Percentiles rank a stretch among this genome's conserved stretches.
phyloP scores from a whole-genome alignment of 176 grass and related monocot genomes.

The Metroxylon sagu region DNA sequence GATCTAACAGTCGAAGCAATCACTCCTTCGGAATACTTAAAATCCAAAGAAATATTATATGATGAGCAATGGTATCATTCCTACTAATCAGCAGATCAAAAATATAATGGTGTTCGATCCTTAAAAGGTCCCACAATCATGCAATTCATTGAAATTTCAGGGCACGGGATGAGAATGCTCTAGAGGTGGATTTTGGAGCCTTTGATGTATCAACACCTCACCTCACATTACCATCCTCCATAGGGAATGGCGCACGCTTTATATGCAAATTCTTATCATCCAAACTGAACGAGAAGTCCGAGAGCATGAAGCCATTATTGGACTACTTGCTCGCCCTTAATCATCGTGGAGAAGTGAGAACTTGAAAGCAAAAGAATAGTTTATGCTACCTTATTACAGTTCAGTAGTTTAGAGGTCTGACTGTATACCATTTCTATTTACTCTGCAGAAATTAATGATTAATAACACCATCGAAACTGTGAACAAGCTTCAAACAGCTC shows the following conservation, averaged over 20 bases:
- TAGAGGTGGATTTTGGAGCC: constrained; percentile 84
- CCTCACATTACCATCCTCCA: constrained; percentile 71
- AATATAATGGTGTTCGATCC: no score
- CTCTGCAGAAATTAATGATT: constrained; percentile 91
- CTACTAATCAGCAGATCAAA: no score
- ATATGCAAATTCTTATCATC: constrained; percentile 69
- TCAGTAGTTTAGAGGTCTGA: no score
- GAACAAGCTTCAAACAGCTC: constrained; percentile 79
- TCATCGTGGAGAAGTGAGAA: constrained; percentile 58
- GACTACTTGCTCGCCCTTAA: constrained; percentile 78
- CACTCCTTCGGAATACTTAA: constrained; percentile 67
- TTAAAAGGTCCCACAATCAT: no score
- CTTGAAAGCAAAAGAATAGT: not conserved
- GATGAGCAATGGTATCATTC: constrained; percentile 67
- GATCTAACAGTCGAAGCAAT: constrained; percentile 75
- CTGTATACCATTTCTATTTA: not conserved
- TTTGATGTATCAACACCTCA: constrained; percentile 60
- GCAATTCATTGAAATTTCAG: constrained; percentile 22
- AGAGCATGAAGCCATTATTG: constrained; percentile 69
- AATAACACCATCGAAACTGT: constrained; percentile 56
- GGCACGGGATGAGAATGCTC: constrained; percentile 71
- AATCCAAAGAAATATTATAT: constrained; percentile 80
- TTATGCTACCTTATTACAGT: no score
- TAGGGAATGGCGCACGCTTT: constrained; percentile 79
- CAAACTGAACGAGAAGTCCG: constrained; percentile 40